Conservation (phyloP, 2,329 filamentous ascomycete genomes). For the Aspergillus sp. region DNA sequence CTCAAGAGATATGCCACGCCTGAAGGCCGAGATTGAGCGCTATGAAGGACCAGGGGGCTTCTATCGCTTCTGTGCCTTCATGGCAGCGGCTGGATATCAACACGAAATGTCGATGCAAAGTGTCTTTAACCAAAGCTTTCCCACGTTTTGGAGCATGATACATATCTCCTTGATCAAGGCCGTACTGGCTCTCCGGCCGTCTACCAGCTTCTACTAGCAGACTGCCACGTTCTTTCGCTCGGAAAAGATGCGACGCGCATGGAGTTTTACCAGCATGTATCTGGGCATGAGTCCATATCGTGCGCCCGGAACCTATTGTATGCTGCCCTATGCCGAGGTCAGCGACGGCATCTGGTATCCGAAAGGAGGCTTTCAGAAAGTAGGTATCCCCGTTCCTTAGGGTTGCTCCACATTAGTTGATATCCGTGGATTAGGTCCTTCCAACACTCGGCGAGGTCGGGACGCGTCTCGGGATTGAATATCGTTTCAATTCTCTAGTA, state of each 20-base stretch:
- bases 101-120: conserved; percentile 67
- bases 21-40: conserved; percentile 71
- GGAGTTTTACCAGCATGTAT: conserved; percentile 80
- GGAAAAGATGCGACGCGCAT: conserved; percentile 67
- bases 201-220: conserved; percentile 68
- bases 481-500: conserved; percentile 37
- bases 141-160: conserved; percentile 57
- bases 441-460: conserved; percentile 63
- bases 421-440: conserved; percentile 39
- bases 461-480: conserved; percentile 61
- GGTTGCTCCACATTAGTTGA: not conserved
- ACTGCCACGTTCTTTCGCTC: conserved; percentile 68
- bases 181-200: conserved; percentile 64
- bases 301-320: conserved; percentile 70
- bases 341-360: conserved; percentile 71
- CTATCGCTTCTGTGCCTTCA: conserved; percentile 64
- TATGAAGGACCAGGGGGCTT: conserved; percentile 72
- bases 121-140: conserved; percentile 68
- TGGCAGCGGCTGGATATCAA: conserved; percentile 67
- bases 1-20: conserved; percentile 66
- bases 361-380: conserved; percentile 65
- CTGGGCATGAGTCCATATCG: conserved; percentile 80
- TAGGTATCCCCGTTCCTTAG: conserved; percentile 27
- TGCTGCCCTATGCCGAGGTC: conserved; percentile 73
- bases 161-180: conserved; percentile 59